Evolutionary conservation across 2,329 filamentous ascomycete genomes (phyloP), one percentile per base, ranked within the genome.

Genomic region (Plenodomus tracheiphilus): DNA sequence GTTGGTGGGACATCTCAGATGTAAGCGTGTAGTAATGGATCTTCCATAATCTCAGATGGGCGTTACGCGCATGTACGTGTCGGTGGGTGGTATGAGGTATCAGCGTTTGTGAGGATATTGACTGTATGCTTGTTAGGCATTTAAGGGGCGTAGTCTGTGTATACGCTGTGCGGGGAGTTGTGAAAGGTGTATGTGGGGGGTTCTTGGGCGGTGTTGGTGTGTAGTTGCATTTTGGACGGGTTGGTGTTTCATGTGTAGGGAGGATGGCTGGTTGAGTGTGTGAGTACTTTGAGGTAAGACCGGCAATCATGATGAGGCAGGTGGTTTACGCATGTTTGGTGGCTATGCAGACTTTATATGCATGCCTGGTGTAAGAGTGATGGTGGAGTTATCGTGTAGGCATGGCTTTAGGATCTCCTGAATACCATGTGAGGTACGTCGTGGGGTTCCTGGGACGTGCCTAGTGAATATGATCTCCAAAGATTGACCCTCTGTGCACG

Each of bases 231-330:
- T 17, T 20, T 20, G 16, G 39, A 18, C 22, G 25, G 32, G 46
- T 45, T 45, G 28, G 43, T 53, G 56, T 57, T 58, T 57, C 56
- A 51, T 32, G 28, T 49, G 47, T 47, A n/a, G n/a, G n/a, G n/a
- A n/a, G n/a, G n/a, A n/a, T n/a, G n/a, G n/a, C n/a, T n/a, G n/a
- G n/a, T n/a, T n/a, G n/a, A n/a, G n/a, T n/a, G n/a, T n/a, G n/a
- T n/a, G n/a, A n/a, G n/a, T n/a, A n/a, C n/a, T n/a, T n/a, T n/a
- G n/a, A n/a, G n/a, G n/a, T n/a, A n/a, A n/a, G n/a, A n/a, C n/a
- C n/a, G n/a, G n/a, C n/a, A n/a, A n/a, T n/a, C n/a, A n/a, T 45
- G 34, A 41, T 44, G 47, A 51, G 43, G 41, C 42, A n/a, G n/a
- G n/a, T n/a, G n/a, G n/a, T n/a, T n/a, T n/a, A n/a, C n/a, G n/a